Conservation (phyloP, 306 rosid genomes). For the Elaeagnus macrophylla region DNA sequence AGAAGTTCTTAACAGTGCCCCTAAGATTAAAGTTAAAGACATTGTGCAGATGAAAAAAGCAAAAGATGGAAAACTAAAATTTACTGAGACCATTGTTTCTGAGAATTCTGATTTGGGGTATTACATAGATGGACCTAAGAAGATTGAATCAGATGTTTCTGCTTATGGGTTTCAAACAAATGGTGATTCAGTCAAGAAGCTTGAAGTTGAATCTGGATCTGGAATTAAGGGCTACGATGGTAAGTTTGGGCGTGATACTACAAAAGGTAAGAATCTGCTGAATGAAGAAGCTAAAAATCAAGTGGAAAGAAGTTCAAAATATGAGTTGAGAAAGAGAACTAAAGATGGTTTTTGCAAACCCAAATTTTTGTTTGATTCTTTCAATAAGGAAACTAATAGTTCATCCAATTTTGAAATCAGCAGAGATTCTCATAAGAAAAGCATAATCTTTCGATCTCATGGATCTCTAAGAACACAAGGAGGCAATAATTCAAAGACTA, state of each 20-base stretch:
- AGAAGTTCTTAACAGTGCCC: conserved; percentile 19
- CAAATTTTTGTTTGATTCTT: conserved; percentile 19
- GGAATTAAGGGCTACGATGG: conserved; percentile 27
- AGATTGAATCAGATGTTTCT: conserved; percentile 41
- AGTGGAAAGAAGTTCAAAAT: conserved; percentile 20
- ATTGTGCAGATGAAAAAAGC: conserved; percentile 21
- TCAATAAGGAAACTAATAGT: conserved; percentile 19
- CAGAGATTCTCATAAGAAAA: conserved; percentile 17
- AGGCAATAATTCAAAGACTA: conserved; percentile 28
- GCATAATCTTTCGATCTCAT: conserved; percentile 33
- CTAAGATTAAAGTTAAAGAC: conserved; percentile 16
- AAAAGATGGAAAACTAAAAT: conserved; percentile 28
- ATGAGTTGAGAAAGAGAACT: conserved; percentile 33
- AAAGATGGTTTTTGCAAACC: conserved; percentile 30
- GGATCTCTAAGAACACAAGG: conserved; percentile 35
- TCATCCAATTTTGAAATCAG: conserved; percentile 20
- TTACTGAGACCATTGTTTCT: conserved; percentile 29
- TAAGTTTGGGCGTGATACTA: conserved; percentile 25
- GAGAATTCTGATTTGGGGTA: conserved; percentile 63
- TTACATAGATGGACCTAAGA: conserved; percentile 40
- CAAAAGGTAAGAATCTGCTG: conserved; percentile 26
- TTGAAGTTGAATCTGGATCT: conserved; percentile 30
- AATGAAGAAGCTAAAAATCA: conserved; percentile 27
- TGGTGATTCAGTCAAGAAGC: conserved; percentile 27
- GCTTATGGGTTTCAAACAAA: conserved; percentile 31